Conservation (phyloP, 2,329 filamentous ascomycete genomes). For the Harringtonia lauricola region DNA sequence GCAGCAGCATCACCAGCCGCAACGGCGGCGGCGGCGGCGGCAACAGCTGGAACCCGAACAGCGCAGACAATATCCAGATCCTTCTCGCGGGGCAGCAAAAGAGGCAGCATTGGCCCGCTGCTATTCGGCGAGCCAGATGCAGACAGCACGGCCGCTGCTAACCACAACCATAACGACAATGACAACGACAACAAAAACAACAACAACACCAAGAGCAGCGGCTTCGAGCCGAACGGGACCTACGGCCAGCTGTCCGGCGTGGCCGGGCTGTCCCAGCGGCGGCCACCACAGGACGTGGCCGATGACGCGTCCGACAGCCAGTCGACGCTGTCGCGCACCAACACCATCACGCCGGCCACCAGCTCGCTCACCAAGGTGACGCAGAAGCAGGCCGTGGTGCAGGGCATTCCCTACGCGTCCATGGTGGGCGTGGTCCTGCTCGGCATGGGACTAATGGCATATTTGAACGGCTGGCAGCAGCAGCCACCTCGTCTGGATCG, state of each 20-base stretch:
- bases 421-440: conserved; percentile 74
- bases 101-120: not conserved
- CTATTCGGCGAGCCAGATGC: not conserved
- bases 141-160: not conserved
- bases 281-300: not conserved
- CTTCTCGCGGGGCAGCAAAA: not conserved
- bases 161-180: too few species aligned
- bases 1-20: conserved; percentile 13
- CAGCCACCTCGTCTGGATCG: conserved; percentile 24
- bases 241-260: too few species aligned
- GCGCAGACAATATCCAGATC: not conserved
- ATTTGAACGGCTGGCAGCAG: conserved; percentile 70
- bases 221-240: too few species aligned
- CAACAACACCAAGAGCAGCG: too few species aligned
- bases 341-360: conserved; percentile 32
- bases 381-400: conserved; percentile 34
- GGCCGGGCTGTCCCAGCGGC: not conserved
- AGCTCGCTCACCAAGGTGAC: conserved; percentile 23
- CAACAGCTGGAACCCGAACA: not conserved
- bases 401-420: conserved; percentile 64
- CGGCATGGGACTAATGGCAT: conserved; percentile 76
- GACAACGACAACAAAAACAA: too few species aligned
- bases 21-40: not conserved
- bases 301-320: conserved; percentile 19
- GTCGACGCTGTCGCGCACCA: conserved; percentile 34